A percentile compares a stretch with the other conserved stretches of the same genome.
Conservation (phyloP, 176 grass and related monocot species). For the Bromus sterilis region DNA sequence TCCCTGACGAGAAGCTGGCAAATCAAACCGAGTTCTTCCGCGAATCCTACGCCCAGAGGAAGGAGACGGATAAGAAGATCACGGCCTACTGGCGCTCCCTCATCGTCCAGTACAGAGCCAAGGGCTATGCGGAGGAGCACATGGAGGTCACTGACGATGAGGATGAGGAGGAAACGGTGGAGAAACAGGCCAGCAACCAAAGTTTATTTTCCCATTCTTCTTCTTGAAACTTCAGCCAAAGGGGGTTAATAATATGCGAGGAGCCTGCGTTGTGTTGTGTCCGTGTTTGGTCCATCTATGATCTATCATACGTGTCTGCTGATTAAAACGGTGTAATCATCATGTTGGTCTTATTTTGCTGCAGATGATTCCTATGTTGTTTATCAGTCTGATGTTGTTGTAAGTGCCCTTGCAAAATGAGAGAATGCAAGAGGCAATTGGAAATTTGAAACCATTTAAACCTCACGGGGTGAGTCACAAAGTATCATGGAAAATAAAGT, state of each 20-base stretch:
- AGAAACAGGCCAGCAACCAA: background rate
- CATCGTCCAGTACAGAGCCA: background rate
- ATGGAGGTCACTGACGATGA: background rate
- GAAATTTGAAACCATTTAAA: constrained; percentile 4
- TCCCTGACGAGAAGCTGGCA: background rate
- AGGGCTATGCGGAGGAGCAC: background rate
- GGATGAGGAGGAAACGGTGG: background rate
- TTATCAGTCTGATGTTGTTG: too few relatives aligned
- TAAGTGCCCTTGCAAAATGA: too few relatives aligned
- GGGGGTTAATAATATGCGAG: background rate
- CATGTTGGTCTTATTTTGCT: too few relatives aligned
- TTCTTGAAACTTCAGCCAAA: background rate
- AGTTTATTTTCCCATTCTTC: too few relatives aligned
- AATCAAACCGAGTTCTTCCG: background rate
- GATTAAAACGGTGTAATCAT: background rate
- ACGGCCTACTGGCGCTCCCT: background rate
- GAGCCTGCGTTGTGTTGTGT: background rate
- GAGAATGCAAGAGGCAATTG: constrained; percentile 4
- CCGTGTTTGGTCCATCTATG: background rate
- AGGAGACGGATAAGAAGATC: background rate
- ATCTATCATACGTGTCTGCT: background rate
- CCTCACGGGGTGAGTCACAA: constrained; percentile 4
- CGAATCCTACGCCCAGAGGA: background rate
- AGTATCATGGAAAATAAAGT: constrained; percentile 14
- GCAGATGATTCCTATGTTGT: too few relatives aligned